A percentile compares a stretch with the other conserved stretches of the same genome.
Conservation (phyloP, 495 filamentous ascomycete species). For the Bacidia rubella region DNA sequence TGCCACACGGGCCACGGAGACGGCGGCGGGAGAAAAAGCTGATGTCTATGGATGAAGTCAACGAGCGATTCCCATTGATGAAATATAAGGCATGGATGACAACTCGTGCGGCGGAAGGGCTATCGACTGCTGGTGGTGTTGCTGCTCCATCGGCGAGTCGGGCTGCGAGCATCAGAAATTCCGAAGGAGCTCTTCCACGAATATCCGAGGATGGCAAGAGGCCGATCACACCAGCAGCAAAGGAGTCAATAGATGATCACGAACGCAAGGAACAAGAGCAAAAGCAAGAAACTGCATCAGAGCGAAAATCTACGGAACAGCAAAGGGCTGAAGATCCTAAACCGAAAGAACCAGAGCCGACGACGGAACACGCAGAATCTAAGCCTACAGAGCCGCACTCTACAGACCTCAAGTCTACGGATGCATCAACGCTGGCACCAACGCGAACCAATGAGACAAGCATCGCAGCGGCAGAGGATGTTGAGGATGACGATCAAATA, state of each 20-base stretch:
- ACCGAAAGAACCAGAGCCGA: not conserved
- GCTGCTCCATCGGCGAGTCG: conserved; percentile 53
- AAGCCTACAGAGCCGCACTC: not conserved
- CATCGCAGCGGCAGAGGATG: conserved; percentile 45
- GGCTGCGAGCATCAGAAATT: conserved; percentile 50
- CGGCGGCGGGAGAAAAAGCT: conserved; percentile 88
- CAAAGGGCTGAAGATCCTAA: not conserved
- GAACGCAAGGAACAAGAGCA: not conserved
- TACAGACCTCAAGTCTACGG: not conserved
- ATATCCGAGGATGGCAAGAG: conserved; percentile 18
- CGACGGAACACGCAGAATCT: conserved; percentile 12
- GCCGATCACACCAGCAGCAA: conserved; percentile 10
- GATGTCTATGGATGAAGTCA: conserved; percentile 98
- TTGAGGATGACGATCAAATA: conserved; percentile 79
- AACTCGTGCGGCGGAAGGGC: conserved; percentile 64
- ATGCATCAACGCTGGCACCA: conserved; percentile 2
- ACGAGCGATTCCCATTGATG: conserved; percentile 84
- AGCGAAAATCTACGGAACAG: conserved; percentile 3
- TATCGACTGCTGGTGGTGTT: conserved; percentile 76
- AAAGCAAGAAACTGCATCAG: not conserved
- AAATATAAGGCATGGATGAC: conserved; percentile 96
- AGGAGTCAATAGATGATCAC: conserved; percentile 5
- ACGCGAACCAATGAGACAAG: conserved; percentile 17
- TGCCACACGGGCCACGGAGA: conserved; percentile 64
- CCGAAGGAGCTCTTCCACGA: conserved; percentile 35